phyloP scores from a whole-genome alignment of 2,329 filamentous ascomycete genomes.

The Fusarium falciforme region DNA sequence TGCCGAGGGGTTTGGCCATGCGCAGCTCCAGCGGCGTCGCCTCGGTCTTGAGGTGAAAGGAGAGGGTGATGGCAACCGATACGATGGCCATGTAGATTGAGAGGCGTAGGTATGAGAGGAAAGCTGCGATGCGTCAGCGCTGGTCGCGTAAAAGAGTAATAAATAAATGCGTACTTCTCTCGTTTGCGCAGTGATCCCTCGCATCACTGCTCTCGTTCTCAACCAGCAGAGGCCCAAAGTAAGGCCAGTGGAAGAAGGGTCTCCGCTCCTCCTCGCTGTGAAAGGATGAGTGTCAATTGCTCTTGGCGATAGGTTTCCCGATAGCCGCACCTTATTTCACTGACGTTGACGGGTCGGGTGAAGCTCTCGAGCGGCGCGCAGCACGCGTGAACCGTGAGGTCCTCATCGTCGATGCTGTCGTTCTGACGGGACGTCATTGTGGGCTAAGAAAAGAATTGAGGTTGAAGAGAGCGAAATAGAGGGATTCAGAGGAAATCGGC shows the following conservation, averaged over 20 bases:
- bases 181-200: conserved; percentile 82
- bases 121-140: conserved; percentile 58
- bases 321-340: conserved; percentile 51
- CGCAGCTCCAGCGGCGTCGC: conserved; percentile 77
- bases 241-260: conserved; percentile 56
- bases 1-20: conserved; percentile 85
- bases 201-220: conserved; percentile 81
- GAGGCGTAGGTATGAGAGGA: conserved; percentile 91
- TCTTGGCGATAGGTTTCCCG: neutral
- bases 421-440: conserved; percentile 27
- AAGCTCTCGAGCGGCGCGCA: conserved; percentile 55
- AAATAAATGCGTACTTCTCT: conserved; percentile 66
- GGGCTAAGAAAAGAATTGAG: neutral
- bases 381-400: conserved; percentile 50
- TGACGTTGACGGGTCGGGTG: conserved; percentile 58
- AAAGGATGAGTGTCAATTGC: neutral
- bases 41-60: conserved; percentile 85
- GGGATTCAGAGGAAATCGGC: neutral
- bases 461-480: neutral
- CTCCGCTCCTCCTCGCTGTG: conserved; percentile 3
- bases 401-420: conserved; percentile 46
- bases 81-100: conserved; percentile 93
- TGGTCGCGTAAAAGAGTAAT: neutral
- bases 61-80: conserved; percentile 88
- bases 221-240: conserved; percentile 76